phyloP scores from a whole-genome alignment of 2,329 filamentous ascomycete species.

The Cryphonectria japonica region DNA sequence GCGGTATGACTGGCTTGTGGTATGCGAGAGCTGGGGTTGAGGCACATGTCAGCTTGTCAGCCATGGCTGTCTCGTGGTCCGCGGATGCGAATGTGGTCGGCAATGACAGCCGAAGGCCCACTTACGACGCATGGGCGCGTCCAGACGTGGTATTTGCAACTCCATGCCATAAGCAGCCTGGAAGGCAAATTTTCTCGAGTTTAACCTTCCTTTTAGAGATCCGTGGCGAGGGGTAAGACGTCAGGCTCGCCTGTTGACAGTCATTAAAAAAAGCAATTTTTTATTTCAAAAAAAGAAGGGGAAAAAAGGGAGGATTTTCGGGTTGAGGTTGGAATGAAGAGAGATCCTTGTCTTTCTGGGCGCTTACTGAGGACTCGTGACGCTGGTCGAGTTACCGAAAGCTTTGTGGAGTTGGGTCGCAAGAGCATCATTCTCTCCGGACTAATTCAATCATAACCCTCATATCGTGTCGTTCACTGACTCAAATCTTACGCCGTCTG shows the following conservation, averaged over 20 bases:
- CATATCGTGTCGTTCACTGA: not conserved
- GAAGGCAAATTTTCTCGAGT: not conserved
- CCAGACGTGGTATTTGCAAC: slow-evolving; percentile 1
- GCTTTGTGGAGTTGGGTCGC: not conserved
- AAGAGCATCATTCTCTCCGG: not conserved
- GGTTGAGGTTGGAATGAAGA: too few species aligned
- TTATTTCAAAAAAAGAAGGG: not conserved
- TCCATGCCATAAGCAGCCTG: slow-evolving; percentile 5
- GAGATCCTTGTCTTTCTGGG: not conserved
- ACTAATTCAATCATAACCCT: not conserved
- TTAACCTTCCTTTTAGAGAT: slow-evolving; percentile 13
- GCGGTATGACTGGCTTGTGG: slow-evolving; percentile 6
- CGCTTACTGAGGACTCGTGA: too few species aligned
- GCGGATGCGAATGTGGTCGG: slow-evolving; percentile 8
- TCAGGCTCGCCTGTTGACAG: not conserved
- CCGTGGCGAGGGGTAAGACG: not conserved
- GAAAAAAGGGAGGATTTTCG: too few species aligned
- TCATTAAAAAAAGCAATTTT: not conserved
- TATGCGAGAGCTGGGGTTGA: not conserved
- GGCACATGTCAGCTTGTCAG: slow-evolving; percentile 18
- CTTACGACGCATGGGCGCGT: slow-evolving; percentile 1
- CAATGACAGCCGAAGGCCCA: slow-evolving; percentile 10
- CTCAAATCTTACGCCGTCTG: not conserved
- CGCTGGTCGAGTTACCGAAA: not conserved
- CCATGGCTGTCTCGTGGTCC: slow-evolving; percentile 13